phyloP scores from a whole-genome alignment of 2,329 filamentous ascomycete genomes.

The Monilinia fructigena region DNA sequence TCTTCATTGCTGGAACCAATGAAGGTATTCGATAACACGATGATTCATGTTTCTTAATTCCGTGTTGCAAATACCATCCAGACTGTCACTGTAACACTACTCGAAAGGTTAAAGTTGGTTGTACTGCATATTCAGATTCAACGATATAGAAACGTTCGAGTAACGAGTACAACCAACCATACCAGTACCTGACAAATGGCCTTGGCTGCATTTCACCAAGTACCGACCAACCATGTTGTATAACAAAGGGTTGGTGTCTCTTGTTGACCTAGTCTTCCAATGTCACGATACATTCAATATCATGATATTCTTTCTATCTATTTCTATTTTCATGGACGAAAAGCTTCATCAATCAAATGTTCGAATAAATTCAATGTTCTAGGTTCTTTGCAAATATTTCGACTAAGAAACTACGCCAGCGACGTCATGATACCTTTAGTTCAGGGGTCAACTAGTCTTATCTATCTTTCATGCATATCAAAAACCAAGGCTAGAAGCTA shows the following conservation, averaged over 20 bases:
- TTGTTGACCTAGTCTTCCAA: background rate
- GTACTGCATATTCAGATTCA: background rate
- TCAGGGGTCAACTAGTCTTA: slow-evolving; percentile 1
- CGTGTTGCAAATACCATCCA: slow-evolving; percentile 1
- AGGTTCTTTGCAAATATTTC: background rate
- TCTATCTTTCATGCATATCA: background rate
- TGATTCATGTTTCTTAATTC: too few species aligned
- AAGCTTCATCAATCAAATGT: background rate
- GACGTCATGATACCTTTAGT: slow-evolving; percentile 5
- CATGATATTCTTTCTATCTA: background rate
- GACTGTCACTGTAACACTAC: background rate
- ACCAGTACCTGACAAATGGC: background rate
- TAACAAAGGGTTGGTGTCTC: background rate
- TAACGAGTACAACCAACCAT: slow-evolving; percentile 1
- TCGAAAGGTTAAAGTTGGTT: background rate
- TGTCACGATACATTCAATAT: background rate
- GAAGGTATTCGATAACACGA: background rate
- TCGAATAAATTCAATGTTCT: background rate
- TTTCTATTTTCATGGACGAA: background rate
- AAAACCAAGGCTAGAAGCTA: background rate
- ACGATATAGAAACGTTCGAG: background rate
- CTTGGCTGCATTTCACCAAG: background rate
- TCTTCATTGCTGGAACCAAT: background rate
- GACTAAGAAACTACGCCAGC: background rate
- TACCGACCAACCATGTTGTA: background rate